Conservation (phyloP, 225 moss, liverwort and hornwort species). For the Lunularia cruciata region DNA sequence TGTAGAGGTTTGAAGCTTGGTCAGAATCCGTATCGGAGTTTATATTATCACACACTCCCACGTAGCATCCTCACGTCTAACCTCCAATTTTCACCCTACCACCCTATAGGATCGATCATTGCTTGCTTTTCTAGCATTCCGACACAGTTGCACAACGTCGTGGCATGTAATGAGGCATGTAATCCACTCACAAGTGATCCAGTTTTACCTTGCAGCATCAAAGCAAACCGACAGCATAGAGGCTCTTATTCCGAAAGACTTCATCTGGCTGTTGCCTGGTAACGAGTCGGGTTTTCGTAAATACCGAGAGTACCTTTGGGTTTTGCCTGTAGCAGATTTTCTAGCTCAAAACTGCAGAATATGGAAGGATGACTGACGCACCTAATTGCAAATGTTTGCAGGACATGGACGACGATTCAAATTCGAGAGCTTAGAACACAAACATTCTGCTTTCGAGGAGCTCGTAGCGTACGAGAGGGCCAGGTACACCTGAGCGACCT, state of each 20-base stretch:
- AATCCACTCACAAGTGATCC: background rate
- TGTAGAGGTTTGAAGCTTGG: too few relatives aligned
- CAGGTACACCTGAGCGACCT: too few relatives aligned
- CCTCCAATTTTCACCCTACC: too few relatives aligned
- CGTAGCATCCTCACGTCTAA: too few relatives aligned
- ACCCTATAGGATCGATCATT: too few relatives aligned
- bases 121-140: too few relatives aligned
- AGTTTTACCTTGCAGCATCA: slow-evolving; percentile 40
- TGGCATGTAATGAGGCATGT: too few relatives aligned
- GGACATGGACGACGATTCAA: slow-evolving; percentile 66
- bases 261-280: slow-evolving; percentile 84
- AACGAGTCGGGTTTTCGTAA: background rate
- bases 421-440: slow-evolving; percentile 50
- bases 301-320: background rate
- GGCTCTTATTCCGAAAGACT: slow-evolving; percentile 48
- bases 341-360: background rate
- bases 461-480: background rate
- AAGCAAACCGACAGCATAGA: slow-evolving; percentile 49
- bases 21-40: background rate
- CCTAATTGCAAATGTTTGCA: slow-evolving; percentile 25
- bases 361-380: background rate
- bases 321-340: background rate
- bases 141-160: too few relatives aligned
- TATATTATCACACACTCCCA: too few relatives aligned
- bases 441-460: slow-evolving; percentile 32